phyloP scores from a whole-genome alignment of 495 filamentous ascomycete genomes.

The Penicillium atrosanguineum region DNA sequence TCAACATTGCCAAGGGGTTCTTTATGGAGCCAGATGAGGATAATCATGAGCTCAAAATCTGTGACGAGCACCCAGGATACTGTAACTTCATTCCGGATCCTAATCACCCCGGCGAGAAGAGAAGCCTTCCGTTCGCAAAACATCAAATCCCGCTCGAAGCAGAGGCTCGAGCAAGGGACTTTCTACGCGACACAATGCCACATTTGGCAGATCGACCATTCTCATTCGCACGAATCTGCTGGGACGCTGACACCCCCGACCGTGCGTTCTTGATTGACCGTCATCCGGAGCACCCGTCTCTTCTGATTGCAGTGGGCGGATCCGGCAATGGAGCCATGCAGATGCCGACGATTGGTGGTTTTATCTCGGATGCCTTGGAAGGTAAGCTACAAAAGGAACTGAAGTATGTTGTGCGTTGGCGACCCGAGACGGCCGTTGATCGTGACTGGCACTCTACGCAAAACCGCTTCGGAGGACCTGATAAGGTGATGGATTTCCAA shows the following conservation, averaged over 20 bases:
- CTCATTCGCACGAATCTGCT: conserved; percentile 51
- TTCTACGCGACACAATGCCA: conserved; percentile 50
- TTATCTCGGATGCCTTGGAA: conserved; percentile 47
- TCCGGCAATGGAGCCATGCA: conserved; percentile 53
- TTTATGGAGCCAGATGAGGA: conserved; percentile 56
- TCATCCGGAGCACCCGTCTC: conserved; percentile 36
- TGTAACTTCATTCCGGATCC: conserved; percentile 39
- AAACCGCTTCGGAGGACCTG: conserved; percentile 43
- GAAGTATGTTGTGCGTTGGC: conserved; percentile 46
- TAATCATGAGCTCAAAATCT: conserved; percentile 52
- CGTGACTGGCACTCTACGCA: conserved; percentile 52
- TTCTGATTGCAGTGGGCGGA: conserved; percentile 49
- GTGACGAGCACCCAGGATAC: conserved; percentile 57
- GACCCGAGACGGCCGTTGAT: conserved; percentile 45
- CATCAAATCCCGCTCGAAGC: conserved; percentile 48
- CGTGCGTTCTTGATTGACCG: conserved; percentile 48
- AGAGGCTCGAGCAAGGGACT: conserved; percentile 38
- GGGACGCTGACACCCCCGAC: conserved; percentile 54
- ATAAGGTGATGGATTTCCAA: conserved; percentile 47
- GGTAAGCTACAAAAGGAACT: conserved; percentile 36
- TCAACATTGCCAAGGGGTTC: conserved; percentile 51
- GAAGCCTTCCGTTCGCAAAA: conserved; percentile 45
- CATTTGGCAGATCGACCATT: conserved; percentile 47
- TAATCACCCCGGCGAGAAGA: conserved; percentile 14
- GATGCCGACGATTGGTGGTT: conserved; percentile 48